Base-by-base conservation (phyloP, 2,329 filamentous ascomycete species). In the Beauveria rudraprayagi region DNA sequence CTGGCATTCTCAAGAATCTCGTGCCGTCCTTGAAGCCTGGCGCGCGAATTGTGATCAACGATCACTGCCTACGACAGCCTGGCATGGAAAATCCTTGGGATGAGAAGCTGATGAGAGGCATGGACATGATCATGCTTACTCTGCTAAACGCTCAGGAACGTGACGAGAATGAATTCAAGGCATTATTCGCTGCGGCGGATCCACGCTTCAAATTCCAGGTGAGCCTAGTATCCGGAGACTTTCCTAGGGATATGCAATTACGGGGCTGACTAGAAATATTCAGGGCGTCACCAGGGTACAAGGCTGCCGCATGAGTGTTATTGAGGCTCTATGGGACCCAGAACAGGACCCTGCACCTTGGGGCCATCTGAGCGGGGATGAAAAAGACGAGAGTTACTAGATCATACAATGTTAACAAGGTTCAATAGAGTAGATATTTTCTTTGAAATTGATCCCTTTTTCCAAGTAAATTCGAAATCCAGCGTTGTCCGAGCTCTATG, bases 21-120 rank as follows among this genome's bases (percentile, higher is more conserved):
- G 70, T 83, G 2, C 82, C 83, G 1, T 78, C 82, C 40, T 70
- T 86, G 56, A 81, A 85, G 69, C 77, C 80, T 1, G 78, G 84
- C 19, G 76, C 81, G 11, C 72, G 77, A 53, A 68, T 86, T 50
- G 60, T 76, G 56, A 77, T 78, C 59, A 78, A 78, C 61, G 75
- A 78, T 61, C 74, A 79, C 64, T 80, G 78, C 63, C 67, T 80
- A 2, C 69, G 72, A 0, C 72, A 75, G 30, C 69, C 72, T 1
- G 75, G 75, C 0, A 65, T 63, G 3, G 76, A 80, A 63, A 72
- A 70, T 24, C 66, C 73, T 1, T 78, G 75, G 75, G 78, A 81
- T 62, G 77, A 80, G 65, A 77, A 73, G 63, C 68, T 80, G 46
- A 77, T 80, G 61, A 69, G 76, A 14, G 73, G 75, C 40, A 81